Conservation (phyloP, 768 basidiomycete genomes). For the Lactarius sp. region DNA sequence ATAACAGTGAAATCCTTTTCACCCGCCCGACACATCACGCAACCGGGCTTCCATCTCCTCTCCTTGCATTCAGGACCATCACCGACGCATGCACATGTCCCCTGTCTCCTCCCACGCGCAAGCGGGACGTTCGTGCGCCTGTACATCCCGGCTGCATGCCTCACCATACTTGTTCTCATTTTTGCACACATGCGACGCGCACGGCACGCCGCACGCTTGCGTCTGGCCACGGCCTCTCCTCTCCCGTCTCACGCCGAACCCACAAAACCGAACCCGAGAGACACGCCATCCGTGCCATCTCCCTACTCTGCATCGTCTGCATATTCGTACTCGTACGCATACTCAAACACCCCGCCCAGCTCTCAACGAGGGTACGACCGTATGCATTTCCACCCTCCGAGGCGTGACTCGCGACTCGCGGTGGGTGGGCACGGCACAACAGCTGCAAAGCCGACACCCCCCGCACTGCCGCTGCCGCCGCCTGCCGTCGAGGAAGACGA, state of each 20-base stretch:
- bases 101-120: conserved; percentile 78
- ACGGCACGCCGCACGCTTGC: conserved; percentile 18
- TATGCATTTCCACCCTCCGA: conserved; percentile 5
- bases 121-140: conserved; percentile 50
- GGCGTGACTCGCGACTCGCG: background rate
- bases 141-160: conserved; percentile 59
- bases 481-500: conserved; percentile 24
- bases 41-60: conserved; percentile 83
- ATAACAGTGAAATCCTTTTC: conserved; percentile 88
- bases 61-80: conserved; percentile 50
- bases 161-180: conserved; percentile 48
- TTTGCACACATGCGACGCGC: conserved; percentile 38
- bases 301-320: conserved; percentile 26
- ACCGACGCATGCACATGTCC: conserved; percentile 48
- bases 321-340: conserved; percentile 25
- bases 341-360: conserved; percentile 22
- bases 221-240: conserved; percentile 21
- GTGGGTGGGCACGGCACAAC: background rate
- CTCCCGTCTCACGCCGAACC: conserved; percentile 5
- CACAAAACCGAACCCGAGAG: background rate
- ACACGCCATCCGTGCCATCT: conserved; percentile 2
- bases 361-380: conserved; percentile 8
- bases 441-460: background rate
- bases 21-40: conserved; percentile 60
- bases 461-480: background rate